These are phyloP conservation scores for Dictyostelium intermedium DNA, from an alignment of 78 protist genomes.

Conservation along the genomic window DNA sequence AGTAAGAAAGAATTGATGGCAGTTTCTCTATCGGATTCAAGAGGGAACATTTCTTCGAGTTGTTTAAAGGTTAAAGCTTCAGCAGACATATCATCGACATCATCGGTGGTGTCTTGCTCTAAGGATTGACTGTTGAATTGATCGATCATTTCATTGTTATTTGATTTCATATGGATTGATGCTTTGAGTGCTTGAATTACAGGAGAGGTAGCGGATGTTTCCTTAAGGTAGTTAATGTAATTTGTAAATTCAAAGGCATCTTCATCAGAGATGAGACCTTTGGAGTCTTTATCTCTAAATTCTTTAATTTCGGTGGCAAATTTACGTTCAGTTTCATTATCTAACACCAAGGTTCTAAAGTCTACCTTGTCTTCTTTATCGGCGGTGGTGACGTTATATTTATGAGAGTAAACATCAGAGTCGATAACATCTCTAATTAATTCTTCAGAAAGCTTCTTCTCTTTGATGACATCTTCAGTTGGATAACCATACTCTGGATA, in stretches of 20 bases:
- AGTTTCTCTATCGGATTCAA: not conserved
- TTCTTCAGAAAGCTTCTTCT: not conserved
- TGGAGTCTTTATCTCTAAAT: constrained; percentile 7
- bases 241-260: constrained; percentile 33
- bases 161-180: not conserved
- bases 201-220: not conserved
- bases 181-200: not conserved
- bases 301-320: not conserved
- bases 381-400: not conserved
- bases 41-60: constrained; percentile 12
- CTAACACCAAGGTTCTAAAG: constrained; percentile 2
- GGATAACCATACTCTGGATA: not conserved
- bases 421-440: not conserved
- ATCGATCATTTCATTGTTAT: not conserved
- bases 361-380: constrained; percentile 15
- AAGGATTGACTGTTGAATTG: not conserved
- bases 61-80: not conserved
- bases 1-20: not conserved
- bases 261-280: not conserved
- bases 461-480: not conserved
- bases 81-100: not conserved
- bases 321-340: not conserved
- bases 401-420: not conserved
- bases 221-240: not conserved
- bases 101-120: not conserved